Evolutionary conservation across 345 rosid species (phyloP).

Genomic region (Sisymbrium irio): DNA sequence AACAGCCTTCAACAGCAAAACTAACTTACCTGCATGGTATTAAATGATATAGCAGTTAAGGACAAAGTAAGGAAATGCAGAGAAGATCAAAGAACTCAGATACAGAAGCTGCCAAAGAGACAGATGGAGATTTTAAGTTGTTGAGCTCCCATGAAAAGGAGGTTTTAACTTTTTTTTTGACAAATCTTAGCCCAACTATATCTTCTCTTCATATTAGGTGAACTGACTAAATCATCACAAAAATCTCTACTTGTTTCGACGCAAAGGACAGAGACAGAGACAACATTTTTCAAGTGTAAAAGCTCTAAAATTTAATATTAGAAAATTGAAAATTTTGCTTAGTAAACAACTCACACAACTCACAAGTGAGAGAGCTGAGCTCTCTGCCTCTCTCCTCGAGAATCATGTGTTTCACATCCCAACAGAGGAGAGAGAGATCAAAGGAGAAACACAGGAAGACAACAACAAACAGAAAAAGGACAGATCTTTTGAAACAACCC

Average conservation of each 20-base stretch:
- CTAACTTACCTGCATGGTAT: slow-evolving; percentile 12
- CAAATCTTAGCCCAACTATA: slow-evolving; percentile 27
- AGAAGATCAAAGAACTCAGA: slow-evolving; percentile 25
- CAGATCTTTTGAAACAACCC: slow-evolving; percentile 25
- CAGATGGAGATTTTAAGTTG: slow-evolving; percentile 21
- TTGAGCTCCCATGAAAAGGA: slow-evolving; percentile 39
- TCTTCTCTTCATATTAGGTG: slow-evolving; percentile 31
- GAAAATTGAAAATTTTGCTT: neutral
- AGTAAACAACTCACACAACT: neutral
- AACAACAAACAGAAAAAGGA: slow-evolving; percentile 18
- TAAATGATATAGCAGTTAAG: slow-evolving; percentile 13
- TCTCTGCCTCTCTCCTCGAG: neutral
- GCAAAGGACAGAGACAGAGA: slow-evolving; percentile 17
- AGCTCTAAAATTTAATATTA: slow-evolving; percentile 3
- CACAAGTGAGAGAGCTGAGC: slow-evolving; percentile 23
- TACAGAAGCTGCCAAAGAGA: slow-evolving; percentile 28
- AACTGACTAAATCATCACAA: slow-evolving; percentile 21
- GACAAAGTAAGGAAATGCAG: slow-evolving; percentile 5
- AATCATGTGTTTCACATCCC: slow-evolving; percentile 29
- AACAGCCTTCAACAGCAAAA: neutral
- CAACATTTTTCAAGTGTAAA: slow-evolving; percentile 7
- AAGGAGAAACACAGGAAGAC: neutral
- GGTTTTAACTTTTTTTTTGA: slow-evolving; percentile 25
- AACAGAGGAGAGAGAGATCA: slow-evolving; percentile 28
- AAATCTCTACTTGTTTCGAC: neutral